phyloP scores from a whole-genome alignment of 192 early-diverging fungal species.

The Backusella tuberculispora region DNA sequence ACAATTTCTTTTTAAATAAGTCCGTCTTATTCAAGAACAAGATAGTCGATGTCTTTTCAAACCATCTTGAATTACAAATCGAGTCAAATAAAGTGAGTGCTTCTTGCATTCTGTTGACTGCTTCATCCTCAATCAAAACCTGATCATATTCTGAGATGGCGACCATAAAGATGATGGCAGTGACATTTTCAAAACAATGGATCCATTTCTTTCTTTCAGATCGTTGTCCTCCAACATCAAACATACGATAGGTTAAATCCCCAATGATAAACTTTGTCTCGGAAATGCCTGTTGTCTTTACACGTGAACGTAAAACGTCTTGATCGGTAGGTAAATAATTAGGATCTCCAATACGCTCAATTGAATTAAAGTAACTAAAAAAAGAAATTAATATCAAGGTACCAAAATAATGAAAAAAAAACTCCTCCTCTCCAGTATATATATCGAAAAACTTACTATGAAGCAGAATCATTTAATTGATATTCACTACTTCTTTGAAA shows the following conservation, averaged over 20 bases:
- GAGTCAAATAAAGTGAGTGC: slow-evolving; percentile 94
- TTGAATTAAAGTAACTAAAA: slow-evolving; percentile 86
- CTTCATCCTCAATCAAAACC: slow-evolving; percentile 50
- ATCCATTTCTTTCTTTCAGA: slow-evolving; percentile 47
- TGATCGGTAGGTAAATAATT: slow-evolving; percentile 91
- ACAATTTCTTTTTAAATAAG: slow-evolving; percentile 89
- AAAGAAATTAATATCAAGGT: neutral
- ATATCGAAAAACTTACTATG: slow-evolving; percentile 66
- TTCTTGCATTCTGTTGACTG: slow-evolving; percentile 96
- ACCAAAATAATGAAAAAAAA: neutral
- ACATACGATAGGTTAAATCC: slow-evolving; percentile 64
- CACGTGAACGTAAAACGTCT: slow-evolving; percentile 91
- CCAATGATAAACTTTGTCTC: slow-evolving; percentile 95
- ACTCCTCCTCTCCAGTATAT: neutral
- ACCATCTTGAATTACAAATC: slow-evolving; percentile 97
- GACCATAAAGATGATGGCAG: slow-evolving; percentile 44
- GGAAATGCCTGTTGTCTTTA: slow-evolving; percentile 96
- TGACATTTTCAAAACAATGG: slow-evolving; percentile 45
- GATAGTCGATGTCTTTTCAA: slow-evolving; percentile 93
- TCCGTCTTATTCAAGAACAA: slow-evolving; percentile 98
- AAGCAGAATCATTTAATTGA: slow-evolving; percentile 90
- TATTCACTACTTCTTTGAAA: slow-evolving; percentile 75
- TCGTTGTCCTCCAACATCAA: slow-evolving; percentile 49
- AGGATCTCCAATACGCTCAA: slow-evolving; percentile 82
- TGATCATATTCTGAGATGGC: slow-evolving; percentile 49